A percentile compares a stretch with the other conserved stretches of the same genome.
These are phyloP conservation scores for Mycena haematopus DNA, from an alignment of 768 basidiomycete genomes.

Conservation along the genomic window DNA sequence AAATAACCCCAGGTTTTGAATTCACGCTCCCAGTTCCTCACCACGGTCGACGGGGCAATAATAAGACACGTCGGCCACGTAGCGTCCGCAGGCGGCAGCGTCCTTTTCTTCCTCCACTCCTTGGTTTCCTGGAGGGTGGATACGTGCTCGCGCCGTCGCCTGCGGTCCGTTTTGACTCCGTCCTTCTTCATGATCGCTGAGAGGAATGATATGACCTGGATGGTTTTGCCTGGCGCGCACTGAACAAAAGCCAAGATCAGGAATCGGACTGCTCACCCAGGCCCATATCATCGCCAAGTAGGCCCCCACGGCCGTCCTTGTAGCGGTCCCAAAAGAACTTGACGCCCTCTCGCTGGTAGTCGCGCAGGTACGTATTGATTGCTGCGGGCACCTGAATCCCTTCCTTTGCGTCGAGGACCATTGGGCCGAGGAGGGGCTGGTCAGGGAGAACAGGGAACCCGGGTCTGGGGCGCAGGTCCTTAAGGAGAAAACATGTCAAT, in stretches of 20 bases:
- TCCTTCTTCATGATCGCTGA: constrained; percentile 91
- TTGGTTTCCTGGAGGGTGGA: constrained; percentile 64
- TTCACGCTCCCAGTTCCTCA: constrained; percentile 90
- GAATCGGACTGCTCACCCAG: constrained; percentile 44
- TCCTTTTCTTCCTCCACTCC: constrained; percentile 58
- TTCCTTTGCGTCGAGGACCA: constrained; percentile 56
- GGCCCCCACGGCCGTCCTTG: constrained; percentile 68
- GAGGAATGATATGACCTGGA: constrained; percentile 89
- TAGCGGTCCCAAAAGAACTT: constrained; percentile 82
- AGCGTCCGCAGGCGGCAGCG: constrained; percentile 68
- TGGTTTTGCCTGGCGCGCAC: constrained; percentile 77
- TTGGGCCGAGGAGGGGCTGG: constrained; percentile 50
- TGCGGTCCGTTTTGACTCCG: constrained; percentile 67
- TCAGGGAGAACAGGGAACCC: constrained; percentile 54
- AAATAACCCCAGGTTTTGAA: constrained; percentile 96
- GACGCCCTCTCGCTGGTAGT: constrained; percentile 90
- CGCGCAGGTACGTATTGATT: constrained; percentile 87
- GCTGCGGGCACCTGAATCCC: constrained; percentile 63
- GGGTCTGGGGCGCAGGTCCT: constrained; percentile 58
- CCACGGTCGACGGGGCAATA: constrained; percentile 84
- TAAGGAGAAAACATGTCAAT: background rate
- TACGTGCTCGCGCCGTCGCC: constrained; percentile 72
- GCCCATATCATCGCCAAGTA: constrained; percentile 98
- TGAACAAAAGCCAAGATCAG: background rate
- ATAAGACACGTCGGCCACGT: constrained; percentile 91